Evolutionary conservation across 2,329 filamentous ascomycete species (phyloP), one percentile per base, ranked within the genome.

Genomic region (Sordariomycetes sp.): DNA sequence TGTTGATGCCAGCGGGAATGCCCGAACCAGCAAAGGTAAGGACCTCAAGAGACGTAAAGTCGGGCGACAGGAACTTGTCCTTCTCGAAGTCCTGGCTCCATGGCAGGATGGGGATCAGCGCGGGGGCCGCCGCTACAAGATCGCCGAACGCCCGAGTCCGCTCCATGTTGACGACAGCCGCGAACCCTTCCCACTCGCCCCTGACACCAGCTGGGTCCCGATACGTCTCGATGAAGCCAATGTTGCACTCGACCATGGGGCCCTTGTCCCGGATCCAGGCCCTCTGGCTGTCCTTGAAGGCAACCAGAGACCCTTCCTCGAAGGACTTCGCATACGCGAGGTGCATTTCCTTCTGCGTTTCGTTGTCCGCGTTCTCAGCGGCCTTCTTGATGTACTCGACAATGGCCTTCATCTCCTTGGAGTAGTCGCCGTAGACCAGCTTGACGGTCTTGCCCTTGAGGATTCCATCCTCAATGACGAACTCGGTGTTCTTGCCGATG

Each of bases 21-120:
- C 81, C 85, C 59, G 76, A 84, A 65, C 67, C 71, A 58, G 69
- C 71, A 64, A 96, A 96, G 1, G 87, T 90, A 60, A 96, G 72
- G 2, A 96, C 90, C 69, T 99, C 94, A 1, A 97, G 78, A 10
- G 88, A 94, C 0, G 94, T 97, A 67, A 99, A 99, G 69, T 99
- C 94, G 0, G 94, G 94, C 56, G 89, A 92, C 39, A 95, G 73
- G 71, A 99, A 99, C 66, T 87, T 90, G 74, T 96, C 91, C 72
- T 97, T 97, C 68, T 99, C 94, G 62, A 97, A 99, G 0, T 89
- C 87, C 53, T 81, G 80, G 39, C 77, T 75, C 94, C 94, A 99
- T 0, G 94, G 94, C 15, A 99, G 75, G 61, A 95, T 83, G 7
- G 90, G 89, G 55, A 99, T 96, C 67, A 96, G 85, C 52, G 76